phyloP scores from a whole-genome alignment of 179 eudicot genomes.

The Gypsophila paniculata region DNA sequence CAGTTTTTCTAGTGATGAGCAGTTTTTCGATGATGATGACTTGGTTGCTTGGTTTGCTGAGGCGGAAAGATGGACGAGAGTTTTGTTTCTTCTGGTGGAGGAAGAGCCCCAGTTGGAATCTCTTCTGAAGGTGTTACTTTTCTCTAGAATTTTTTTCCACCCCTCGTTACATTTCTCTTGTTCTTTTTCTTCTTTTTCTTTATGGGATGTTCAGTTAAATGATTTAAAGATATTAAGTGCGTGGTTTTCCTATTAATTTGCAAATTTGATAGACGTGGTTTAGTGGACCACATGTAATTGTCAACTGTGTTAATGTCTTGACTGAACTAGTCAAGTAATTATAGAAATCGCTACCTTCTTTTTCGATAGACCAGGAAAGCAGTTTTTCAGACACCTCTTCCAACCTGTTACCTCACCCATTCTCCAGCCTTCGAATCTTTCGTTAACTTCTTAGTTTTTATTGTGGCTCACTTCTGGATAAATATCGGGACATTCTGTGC shows the following conservation, averaged over 20 bases:
- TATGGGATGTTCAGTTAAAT: not conserved
- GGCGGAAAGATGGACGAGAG: constrained; percentile 82
- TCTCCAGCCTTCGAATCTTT: not conserved
- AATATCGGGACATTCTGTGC: not conserved
- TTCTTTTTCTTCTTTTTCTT: not conserved
- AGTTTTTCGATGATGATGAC: constrained; percentile 68
- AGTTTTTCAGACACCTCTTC: not conserved
- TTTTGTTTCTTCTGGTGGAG: constrained; percentile 60
- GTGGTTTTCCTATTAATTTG: not conserved
- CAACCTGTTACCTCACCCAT: not conserved
- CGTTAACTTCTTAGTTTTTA: not conserved
- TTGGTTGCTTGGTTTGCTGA: constrained; percentile 64
- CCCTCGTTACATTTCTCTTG: not conserved
- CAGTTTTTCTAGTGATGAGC: constrained; percentile 23
- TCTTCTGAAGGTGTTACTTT: constrained; percentile 47
- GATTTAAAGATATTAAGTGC: not conserved
- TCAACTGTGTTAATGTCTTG: not conserved
- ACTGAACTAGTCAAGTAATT: not conserved
- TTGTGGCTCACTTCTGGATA: not conserved
- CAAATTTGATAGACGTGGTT: not conserved
- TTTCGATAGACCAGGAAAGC: not conserved
- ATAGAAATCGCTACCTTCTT: not conserved
- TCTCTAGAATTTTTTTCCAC: not conserved
- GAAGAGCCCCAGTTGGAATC: constrained; percentile 47
- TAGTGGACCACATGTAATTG: not conserved